These are phyloP conservation scores for Penicillium antarcticum DNA, from an alignment of 495 filamentous ascomycete genomes.

Conservation along the genomic window DNA sequence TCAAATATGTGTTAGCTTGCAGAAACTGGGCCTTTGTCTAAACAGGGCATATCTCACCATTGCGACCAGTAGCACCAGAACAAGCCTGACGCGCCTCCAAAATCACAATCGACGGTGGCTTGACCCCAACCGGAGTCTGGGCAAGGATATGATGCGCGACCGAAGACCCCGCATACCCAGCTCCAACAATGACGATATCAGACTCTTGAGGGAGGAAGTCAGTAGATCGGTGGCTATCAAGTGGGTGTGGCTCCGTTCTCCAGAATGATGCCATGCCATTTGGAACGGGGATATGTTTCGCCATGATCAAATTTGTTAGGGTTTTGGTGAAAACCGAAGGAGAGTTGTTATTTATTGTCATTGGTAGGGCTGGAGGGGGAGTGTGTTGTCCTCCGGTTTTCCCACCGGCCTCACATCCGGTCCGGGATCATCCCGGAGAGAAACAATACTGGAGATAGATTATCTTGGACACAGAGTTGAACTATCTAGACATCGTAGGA, in stretches of 20 bases:
- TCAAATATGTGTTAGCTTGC: background rate
- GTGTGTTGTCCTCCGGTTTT: background rate
- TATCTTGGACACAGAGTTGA: background rate
- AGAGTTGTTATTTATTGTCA: background rate
- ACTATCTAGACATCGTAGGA: background rate
- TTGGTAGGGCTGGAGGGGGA: background rate
- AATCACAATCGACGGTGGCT: constrained; percentile 54
- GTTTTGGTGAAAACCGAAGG: background rate
- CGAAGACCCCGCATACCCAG: constrained; percentile 68
- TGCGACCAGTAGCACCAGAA: constrained; percentile 74
- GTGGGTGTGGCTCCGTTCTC: constrained; percentile 54
- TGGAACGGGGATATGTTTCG: constrained; percentile 24
- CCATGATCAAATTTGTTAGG: background rate
- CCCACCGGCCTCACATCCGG: background rate
- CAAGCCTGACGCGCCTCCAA: constrained; percentile 80
- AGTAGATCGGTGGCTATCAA: constrained; percentile 62
- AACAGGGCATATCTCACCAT: constrained; percentile 20
- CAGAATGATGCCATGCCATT: constrained; percentile 70
- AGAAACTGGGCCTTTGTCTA: background rate
- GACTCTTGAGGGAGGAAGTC: constrained; percentile 53
- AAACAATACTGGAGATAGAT: too few relatives aligned
- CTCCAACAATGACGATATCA: constrained; percentile 70
- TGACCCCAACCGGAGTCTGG: constrained; percentile 33
- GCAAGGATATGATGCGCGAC: constrained; percentile 59
- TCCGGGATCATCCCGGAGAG: background rate